Evolutionary conservation across 768 basidiomycete species (phyloP), one percentile per base, ranked within the genome.

Genomic region (Auricularia sp.): DNA sequence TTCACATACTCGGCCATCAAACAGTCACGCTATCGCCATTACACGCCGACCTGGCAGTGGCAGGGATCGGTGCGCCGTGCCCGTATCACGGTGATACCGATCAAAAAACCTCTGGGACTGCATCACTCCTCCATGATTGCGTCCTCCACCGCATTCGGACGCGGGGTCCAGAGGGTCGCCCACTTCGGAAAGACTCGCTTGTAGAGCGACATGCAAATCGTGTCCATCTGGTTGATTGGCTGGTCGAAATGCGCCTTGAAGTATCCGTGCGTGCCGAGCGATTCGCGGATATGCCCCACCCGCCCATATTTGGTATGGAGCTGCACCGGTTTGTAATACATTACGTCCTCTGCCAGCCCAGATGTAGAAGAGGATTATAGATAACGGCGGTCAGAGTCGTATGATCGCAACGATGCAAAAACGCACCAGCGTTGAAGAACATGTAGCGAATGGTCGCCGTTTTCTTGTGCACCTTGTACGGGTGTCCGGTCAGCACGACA

Each of bases 381-480:
- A 61, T 21, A 61, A 61, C 10, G 33, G 16, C 29, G 33, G 18
- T 39, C 16, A 18, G 34, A 13, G 24, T 18, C 2, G 64, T n/a
- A 37, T 11, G 39, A 42, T 42, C 39, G 39, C 8, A 7, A 18
- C 11, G 7, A 6, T 18, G 44, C n/a, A 14, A 59, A 37, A 47
- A 64, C 81, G 36, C 68, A 90, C 89, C 89, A 47, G 87, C 70
- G 75, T 95, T 89, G 83, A 99, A 98, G 79, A 98, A 98, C 92
- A 99, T 92, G 79, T 98, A 98, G 64, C 96, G 88, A 70, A 99
- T 87, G 5, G 96, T 98, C 2, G 95, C 96, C 4, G 92, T 93
- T 80, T 93, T 94, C 73, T 94, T 93, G 81, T 98, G 95, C 1
- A 98, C 87, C 72, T 94, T 95, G 85, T 94, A 91, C 1, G 96